phyloP scores from a whole-genome alignment of 169 alveolate genomes.

The Eimeria acervulina region DNA sequence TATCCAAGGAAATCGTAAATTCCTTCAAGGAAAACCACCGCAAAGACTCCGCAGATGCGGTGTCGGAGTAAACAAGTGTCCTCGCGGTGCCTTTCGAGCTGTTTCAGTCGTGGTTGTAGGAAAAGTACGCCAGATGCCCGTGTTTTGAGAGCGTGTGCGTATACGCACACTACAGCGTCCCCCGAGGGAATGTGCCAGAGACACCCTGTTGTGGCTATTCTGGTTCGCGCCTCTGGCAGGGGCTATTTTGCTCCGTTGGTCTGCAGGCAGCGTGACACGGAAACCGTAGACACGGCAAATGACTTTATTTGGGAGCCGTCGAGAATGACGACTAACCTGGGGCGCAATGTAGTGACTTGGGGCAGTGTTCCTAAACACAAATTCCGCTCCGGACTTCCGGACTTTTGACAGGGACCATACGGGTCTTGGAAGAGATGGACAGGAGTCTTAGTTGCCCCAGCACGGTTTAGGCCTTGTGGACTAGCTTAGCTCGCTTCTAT shows the following conservation, averaged over 20 bases:
- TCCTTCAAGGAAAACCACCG: neutral
- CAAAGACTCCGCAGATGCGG: neutral
- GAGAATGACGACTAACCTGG: conserved; percentile 41
- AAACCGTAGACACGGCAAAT: conserved; percentile 15
- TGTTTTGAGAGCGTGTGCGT: conserved; percentile 18
- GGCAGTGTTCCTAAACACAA: conserved; percentile 1
- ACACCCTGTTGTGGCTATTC: neutral
- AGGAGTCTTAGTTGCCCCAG: conserved; percentile 24
- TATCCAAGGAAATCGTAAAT: conserved; percentile 24
- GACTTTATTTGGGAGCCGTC: conserved; percentile 44
- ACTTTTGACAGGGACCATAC: neutral
- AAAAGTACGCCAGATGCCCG: neutral
- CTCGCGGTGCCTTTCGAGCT: neutral
- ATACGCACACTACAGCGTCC: conserved; percentile 1
- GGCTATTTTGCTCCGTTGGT: neutral
- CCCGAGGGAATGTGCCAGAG: conserved; percentile 7
- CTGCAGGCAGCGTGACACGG: conserved; percentile 39
- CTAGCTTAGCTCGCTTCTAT: conserved; percentile 22
- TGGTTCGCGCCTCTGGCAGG: conserved; percentile 41
- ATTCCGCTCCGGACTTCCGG: conserved; percentile 1
- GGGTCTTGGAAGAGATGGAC: conserved; percentile 14
- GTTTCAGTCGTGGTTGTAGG: neutral
- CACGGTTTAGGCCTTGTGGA: neutral
- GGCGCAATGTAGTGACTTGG: conserved; percentile 51
- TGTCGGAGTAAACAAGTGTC: neutral